These are phyloP conservation scores for Blastobotrys buckinghamii DNA, from an alignment of 1,139 yeast species.

Conservation along the genomic window DNA sequence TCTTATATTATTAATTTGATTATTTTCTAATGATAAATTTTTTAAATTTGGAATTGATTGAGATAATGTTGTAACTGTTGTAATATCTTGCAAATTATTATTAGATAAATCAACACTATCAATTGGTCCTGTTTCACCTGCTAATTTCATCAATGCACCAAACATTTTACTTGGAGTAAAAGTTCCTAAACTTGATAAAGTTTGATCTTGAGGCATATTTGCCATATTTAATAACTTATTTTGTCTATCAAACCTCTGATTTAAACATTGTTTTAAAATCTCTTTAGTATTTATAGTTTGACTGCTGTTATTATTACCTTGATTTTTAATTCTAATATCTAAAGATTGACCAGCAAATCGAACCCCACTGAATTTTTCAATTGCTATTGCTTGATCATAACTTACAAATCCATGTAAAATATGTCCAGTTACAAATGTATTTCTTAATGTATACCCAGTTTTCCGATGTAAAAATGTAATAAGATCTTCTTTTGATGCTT, in stretches of 20 bases:
- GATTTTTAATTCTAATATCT: conserved; percentile 24
- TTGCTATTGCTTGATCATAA: conserved; percentile 50
- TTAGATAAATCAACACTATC: conserved; percentile 72
- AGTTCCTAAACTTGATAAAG: conserved; percentile 56
- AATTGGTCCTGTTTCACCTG: conserved; percentile 48
- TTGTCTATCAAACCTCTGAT: conserved; percentile 59
- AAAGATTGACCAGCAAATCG: conserved; percentile 73
- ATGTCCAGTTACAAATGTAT: conserved; percentile 40
- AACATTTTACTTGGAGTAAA: conserved; percentile 76
- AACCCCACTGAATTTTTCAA: conserved; percentile 65
- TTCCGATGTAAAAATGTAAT: conserved; percentile 65
- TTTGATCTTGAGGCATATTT: conserved; percentile 61
- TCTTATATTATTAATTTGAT: conserved; percentile 53
- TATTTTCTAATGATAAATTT: conserved; percentile 75
- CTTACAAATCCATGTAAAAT: conserved; percentile 53
- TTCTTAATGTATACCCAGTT: conserved; percentile 49
- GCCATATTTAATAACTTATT: conserved; percentile 64
- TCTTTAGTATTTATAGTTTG: conserved; percentile 9
- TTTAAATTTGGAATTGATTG: conserved; percentile 67
- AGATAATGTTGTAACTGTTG: conserved; percentile 60
- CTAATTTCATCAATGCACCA: conserved; percentile 85
- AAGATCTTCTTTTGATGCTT: conserved; percentile 57
- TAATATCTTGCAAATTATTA: conserved; percentile 61
- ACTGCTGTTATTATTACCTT: conserved; percentile 1
- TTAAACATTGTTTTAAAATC: conserved; percentile 51